Evolutionary conservation across 768 basidiomycete species (phyloP), one percentile per base, ranked within the genome.

Genomic region (Suillus subluteus): DNA sequence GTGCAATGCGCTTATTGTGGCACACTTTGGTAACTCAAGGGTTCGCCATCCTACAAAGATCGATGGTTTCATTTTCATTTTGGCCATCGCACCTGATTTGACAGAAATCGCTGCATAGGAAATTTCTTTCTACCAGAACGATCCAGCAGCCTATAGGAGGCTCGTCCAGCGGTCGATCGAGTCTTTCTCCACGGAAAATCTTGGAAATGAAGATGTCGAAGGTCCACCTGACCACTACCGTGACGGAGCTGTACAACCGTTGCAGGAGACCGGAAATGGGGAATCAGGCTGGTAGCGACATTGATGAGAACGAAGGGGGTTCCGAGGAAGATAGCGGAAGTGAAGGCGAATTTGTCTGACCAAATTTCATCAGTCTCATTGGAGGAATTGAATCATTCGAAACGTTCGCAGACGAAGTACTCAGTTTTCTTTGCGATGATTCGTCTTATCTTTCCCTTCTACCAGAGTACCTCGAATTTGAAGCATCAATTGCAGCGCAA

Each of bases 111-210:
- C 15, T 41, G 41, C 41, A 41, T 11, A 37, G 1, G 35, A 35
- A 6, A 40, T 40, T 1, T 40, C 40, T 40, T 15, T 13, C 40
- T 13, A 16, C 15, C 6, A 41, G 15, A 41, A n/a, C 16, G 41
- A 16, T 41, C 41, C 43, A 43, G 37, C 37, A 35, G 35, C 35
- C 32, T 32, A 32, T 35, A 35, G 35, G 35, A 35, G 35, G 35
- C 6, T 35, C 35, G 35, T 35, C 35, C 41, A 76, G 69, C 56
- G 32, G 64, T 37, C 69, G 35, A 65, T 76, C 2, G 68, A 67
- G 26, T 66, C 73, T 13, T 74, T 76, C 55, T 62, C 76, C 43
- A 65, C 65, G 13, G 23, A 50, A 50, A 6, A 6, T 26, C 2
- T 6, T 23, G 48, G n/a, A 50, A 50, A 26, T 50, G 48, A 26